Base-by-base conservation (phyloP, 2,329 filamentous ascomycete genomes). In the Cladosporium sp. region DNA sequence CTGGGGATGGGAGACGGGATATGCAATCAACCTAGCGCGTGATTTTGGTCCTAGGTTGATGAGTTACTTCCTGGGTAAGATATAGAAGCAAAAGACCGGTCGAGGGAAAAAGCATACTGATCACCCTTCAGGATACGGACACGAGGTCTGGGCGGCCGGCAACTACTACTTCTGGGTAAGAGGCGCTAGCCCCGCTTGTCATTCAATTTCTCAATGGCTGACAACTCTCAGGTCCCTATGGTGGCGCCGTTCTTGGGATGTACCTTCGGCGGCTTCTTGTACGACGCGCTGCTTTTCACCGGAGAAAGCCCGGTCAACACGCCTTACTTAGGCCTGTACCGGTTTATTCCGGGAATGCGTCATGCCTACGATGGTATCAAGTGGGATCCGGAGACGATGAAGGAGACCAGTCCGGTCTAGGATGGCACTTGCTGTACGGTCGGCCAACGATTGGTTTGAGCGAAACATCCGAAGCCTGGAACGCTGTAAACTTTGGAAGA, bases 1-100 rank as follows among this genome's bases (percentile, higher is more conserved):
- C 63, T 88, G 87, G 61, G 86, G 86, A 6, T 88, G 83, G 83
- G 80, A 89, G 66, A 89, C 85, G 1, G 35, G 86, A 35, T 89
- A 86, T 68, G 85, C 85, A 13, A 87, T 88, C 58, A 89, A 89
- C 62, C 68, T 87, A 40, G 85, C 84, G 34, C 77, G 86, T 67
- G 86, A 89, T 58, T 86, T 89, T 63, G 83, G 84, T 1, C 85
- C 85, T 9, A 74, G 85, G 9, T 67, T 88, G 41, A 53, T 53
- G 50, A 46, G 43, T 13, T 53, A 53, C 43, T 53, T 53, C 50
- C 43, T 53, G 7, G 50, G 48, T 50, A 31, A 37, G 48, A 33
- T 5, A 11, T 19, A 18, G 5, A 10, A 28, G 22, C 22, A n/a
- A 13, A 14, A 13, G 13, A n/a, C 13, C 13, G 11, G 42, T 43